Conservation (phyloP, 345 rosid species). For the Punica granatum region DNA sequence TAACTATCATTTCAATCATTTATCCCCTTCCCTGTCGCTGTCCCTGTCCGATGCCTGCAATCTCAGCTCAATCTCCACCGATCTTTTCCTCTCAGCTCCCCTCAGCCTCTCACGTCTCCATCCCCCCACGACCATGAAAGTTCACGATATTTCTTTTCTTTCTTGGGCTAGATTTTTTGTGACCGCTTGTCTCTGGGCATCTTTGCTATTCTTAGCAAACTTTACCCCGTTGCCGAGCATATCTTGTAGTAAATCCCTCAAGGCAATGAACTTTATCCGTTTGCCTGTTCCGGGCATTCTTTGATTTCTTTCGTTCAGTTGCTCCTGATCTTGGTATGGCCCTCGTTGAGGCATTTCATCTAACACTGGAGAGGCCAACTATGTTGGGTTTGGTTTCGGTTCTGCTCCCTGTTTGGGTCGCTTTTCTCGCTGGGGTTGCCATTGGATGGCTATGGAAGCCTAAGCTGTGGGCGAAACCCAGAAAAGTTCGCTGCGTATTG, state of each 20-base stretch:
- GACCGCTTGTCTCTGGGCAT: too few species aligned
- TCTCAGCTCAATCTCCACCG: background rate
- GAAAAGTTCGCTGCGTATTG: slow-evolving; percentile 20
- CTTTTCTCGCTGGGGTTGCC: slow-evolving; percentile 46
- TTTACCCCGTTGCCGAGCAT: background rate
- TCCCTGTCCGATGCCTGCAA: background rate
- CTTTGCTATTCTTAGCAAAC: too few species aligned
- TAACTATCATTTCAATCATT: background rate
- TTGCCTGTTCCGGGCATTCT: background rate
- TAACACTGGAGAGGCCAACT: slow-evolving; percentile 4
- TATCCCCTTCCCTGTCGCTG: background rate
- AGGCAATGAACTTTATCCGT: background rate
- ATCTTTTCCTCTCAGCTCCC: background rate
- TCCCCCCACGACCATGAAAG: background rate
- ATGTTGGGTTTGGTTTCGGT: slow-evolving; percentile 19
- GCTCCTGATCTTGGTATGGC: background rate
- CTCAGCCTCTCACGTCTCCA: background rate
- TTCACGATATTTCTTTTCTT: background rate
- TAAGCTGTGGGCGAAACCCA: slow-evolving; percentile 25
- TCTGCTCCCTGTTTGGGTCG: slow-evolving; percentile 37
- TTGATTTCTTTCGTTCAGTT: background rate
- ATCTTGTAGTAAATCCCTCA: background rate
- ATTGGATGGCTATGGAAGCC: slow-evolving; percentile 75
- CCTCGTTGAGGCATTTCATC: slow-evolving; percentile 7
- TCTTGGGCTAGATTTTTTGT: slow-evolving; percentile 1